Evolutionary conservation across 805 yeast species (phyloP), one percentile per base, ranked within the genome.

Genomic region (Metschnikowia aberdeeniae): DNA sequence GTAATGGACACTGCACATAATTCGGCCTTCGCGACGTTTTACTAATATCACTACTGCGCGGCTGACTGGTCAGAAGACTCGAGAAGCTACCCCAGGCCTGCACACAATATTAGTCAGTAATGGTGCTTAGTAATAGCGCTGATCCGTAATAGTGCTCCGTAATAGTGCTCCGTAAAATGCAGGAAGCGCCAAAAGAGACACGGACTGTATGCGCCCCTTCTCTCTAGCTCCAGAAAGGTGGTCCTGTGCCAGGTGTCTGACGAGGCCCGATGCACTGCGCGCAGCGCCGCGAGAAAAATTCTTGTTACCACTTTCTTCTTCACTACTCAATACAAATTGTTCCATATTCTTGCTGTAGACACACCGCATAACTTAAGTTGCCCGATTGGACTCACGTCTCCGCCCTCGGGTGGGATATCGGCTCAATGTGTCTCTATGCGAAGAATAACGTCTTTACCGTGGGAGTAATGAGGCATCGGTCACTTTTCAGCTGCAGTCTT

Each of bases 371-470:
- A 68, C 75, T 71, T 71, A 70, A 71, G 76, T 71, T 70, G 75
- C 43, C 70, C 72, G 75, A 56, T 66, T 50, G 19, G 56, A 45
- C 50, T 47, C 56, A 47, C 52, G 65, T 55, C 55, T 57, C 61
- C 66, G 51, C 46, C 54, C 42, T 22, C 24, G 5, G 35, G 43
- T 49, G 66, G 64, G 45, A 64, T 72, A 65, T 62, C 75, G 73
- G 68, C 54, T 57, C 73, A 65, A 70, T 70, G 76, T 71, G 76
- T 71, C 76, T 60, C 62, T 70, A 63, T 71, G 76, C 76, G 72
- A 54, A 71, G 59, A 69, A 34, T 39, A 55, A 56, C 24, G 36
- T 40, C 36, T 24, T 31, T 31, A 22, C 36, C 42, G 24, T 39
- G 36, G 43, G 43, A 24, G 27, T 40, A 39, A 39, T 39, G 17